Percentiles rank a stretch among this genome's conserved stretches.
Evolutionary conservation across 1,139 yeast species (phyloP).

Genomic region (Debaryomyces udenii): DNA sequence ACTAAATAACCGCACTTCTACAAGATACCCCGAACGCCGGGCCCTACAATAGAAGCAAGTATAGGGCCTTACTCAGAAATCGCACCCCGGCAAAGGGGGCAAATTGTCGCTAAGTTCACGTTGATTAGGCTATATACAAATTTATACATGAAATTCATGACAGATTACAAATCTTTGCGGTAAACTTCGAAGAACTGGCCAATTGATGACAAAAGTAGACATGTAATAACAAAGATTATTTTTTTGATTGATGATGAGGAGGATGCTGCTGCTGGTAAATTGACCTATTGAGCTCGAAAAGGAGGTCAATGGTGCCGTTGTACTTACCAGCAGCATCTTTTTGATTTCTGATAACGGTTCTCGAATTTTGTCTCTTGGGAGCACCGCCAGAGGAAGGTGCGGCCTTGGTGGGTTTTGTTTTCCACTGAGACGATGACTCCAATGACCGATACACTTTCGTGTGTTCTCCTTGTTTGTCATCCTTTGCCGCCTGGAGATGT

Average conservation of each 20-base stretch:
- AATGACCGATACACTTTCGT: slow-evolving; percentile 24
- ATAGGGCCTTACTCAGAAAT: too few species aligned
- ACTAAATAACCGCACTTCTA: slow-evolving; percentile 10
- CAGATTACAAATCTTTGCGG: background rate
- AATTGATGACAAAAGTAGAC: too few species aligned
- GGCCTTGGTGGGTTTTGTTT: slow-evolving; percentile 15
- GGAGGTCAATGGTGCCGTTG: slow-evolving; percentile 18
- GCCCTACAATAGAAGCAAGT: background rate
- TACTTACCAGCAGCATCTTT: slow-evolving; percentile 7
- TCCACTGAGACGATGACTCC: slow-evolving; percentile 31
- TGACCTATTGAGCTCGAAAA: slow-evolving; percentile 25
- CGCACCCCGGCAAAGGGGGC: too few species aligned
- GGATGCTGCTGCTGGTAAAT: slow-evolving; percentile 18
- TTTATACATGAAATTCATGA: background rate
- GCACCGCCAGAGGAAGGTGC: slow-evolving; percentile 3
- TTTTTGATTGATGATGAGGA: slow-evolving; percentile 2
- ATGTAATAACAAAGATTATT: too few species aligned
- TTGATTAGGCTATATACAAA: slow-evolving; percentile 5
- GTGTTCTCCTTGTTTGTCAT: slow-evolving; percentile 21
- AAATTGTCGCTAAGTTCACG: background rate
- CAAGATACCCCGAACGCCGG: slow-evolving; percentile 2
- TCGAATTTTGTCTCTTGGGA: slow-evolving; percentile 13
- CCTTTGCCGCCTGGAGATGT: slow-evolving; percentile 21
- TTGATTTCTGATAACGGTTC: slow-evolving; percentile 20
- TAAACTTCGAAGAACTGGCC: background rate